Conservation (phyloP, 768 basidiomycete genomes). For the Russula brevipes region DNA sequence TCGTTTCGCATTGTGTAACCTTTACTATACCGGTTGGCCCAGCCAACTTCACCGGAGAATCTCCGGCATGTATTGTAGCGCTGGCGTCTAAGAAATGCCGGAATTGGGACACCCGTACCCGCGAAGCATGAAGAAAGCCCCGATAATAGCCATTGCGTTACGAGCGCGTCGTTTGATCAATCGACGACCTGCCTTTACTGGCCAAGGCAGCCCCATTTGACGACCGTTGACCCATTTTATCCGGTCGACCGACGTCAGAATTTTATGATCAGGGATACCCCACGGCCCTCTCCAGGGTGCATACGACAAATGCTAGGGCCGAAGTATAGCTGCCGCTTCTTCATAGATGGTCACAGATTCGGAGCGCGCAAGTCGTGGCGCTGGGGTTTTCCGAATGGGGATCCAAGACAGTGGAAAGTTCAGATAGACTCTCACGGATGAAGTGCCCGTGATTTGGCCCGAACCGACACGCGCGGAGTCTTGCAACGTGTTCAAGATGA, state of each 20-base stretch:
- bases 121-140: constrained; percentile 12
- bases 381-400: constrained; percentile 7
- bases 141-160: constrained; percentile 8
- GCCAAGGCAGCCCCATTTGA: constrained; percentile 4
- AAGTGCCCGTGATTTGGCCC: constrained; percentile 20
- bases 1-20: constrained; percentile 9
- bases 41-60: constrained; percentile 5
- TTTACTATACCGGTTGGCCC: constrained; percentile 1
- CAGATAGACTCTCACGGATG: constrained; percentile 14
- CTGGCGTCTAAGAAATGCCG: background rate
- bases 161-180: constrained; percentile 16
- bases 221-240: constrained; percentile 1
- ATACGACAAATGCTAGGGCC: constrained; percentile 8
- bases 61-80: constrained; percentile 1
- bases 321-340: constrained; percentile 15
- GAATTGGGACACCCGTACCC: constrained; percentile 10
- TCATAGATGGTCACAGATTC: constrained; percentile 25
- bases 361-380: constrained; percentile 25
- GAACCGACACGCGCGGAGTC: constrained; percentile 24
- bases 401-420: constrained; percentile 17
- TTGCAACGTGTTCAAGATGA: constrained; percentile 23
- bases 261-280: constrained; percentile 17
- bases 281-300: constrained; percentile 18
- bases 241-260: constrained; percentile 20
- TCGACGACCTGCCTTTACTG: constrained; percentile 13